Conservation (phyloP, 805 yeast species). For the Starmera amethionina region DNA sequence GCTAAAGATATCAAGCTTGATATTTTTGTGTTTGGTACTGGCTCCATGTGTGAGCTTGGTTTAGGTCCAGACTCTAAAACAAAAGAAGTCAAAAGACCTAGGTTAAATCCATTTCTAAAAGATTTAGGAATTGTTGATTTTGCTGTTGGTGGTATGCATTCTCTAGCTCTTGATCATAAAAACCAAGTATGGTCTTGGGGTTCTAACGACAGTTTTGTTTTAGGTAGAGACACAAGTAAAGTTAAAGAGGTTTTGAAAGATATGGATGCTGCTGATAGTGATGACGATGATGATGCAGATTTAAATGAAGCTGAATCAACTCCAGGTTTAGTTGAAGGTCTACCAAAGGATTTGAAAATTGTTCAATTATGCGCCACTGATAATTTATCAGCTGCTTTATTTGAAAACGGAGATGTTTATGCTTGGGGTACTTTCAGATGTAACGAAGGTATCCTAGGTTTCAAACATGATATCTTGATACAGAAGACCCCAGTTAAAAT, state of each 20-base stretch:
- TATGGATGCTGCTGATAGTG: slow-evolving; percentile 47
- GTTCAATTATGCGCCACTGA: slow-evolving; percentile 89
- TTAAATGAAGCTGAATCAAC: slow-evolving; percentile 84
- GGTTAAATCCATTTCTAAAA: slow-evolving; percentile 75
- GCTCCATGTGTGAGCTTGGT: slow-evolving; percentile 96
- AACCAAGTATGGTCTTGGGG: slow-evolving; percentile 98
- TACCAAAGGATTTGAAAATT: slow-evolving; percentile 50
- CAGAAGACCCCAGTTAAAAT: slow-evolving; percentile 66
- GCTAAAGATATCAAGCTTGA: slow-evolving; percentile 36
- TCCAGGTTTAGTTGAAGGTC: slow-evolving; percentile 64
- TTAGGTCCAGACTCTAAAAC: slow-evolving; percentile 91
- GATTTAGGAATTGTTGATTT: slow-evolving; percentile 69
- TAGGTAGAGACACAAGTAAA: slow-evolving; percentile 77
- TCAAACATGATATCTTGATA: slow-evolving; percentile 48
- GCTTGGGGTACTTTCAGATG: slow-evolving; percentile 98
- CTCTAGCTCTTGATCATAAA: slow-evolving; percentile 65
- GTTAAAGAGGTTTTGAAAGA: slow-evolving; percentile 59
- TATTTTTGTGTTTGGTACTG: slow-evolving; percentile 91
- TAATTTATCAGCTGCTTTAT: slow-evolving; percentile 73
- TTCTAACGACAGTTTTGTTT: slow-evolving; percentile 81
- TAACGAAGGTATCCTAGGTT: slow-evolving; percentile 87
- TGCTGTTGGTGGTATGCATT: slow-evolving; percentile 96
- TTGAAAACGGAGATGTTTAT: slow-evolving; percentile 77
- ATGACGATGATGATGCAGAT: slow-evolving; percentile 67
- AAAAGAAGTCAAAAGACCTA: slow-evolving; percentile 91